Evolutionary conservation across 306 rosid species (phyloP).

Genomic region (Hippophae gyantsensis): DNA sequence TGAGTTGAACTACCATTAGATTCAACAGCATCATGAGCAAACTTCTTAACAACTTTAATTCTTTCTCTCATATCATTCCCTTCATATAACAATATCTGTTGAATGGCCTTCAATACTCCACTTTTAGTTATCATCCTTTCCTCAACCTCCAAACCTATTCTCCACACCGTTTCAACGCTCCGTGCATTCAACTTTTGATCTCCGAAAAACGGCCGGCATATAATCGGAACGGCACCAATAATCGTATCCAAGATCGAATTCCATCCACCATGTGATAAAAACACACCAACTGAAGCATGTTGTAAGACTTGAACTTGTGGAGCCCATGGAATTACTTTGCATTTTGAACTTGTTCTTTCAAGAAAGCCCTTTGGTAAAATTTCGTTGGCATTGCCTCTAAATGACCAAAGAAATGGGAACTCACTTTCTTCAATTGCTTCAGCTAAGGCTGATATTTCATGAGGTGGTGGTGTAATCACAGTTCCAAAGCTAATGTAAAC

Average conservation of each 20-base stretch:
- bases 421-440: constrained; percentile 38
- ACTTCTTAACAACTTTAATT: constrained; percentile 9
- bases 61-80: constrained; percentile 35
- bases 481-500: constrained; percentile 52
- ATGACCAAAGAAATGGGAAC: constrained; percentile 55
- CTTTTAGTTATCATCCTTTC: constrained; percentile 27
- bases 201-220: constrained; percentile 49
- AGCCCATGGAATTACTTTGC: constrained; percentile 61
- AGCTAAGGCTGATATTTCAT: constrained; percentile 35
- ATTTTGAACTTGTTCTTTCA: constrained; percentile 22
- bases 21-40: constrained; percentile 20
- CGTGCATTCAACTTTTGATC: constrained; percentile 40
- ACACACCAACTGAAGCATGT: constrained; percentile 37
- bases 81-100: constrained; percentile 8
- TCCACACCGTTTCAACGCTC: constrained; percentile 34
- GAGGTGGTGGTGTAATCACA: constrained; percentile 26
- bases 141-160: constrained; percentile 31
- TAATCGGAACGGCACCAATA: constrained; percentile 51
- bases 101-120: constrained; percentile 4
- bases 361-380: constrained; percentile 22
- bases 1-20: constrained; percentile 24
- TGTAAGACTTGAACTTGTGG: constrained; percentile 40
- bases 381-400: constrained; percentile 27
- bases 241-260: constrained; percentile 49
- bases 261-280: constrained; percentile 62